Conservation (phyloP, 208 protist genomes). For the Acanthamoeba triangularis region DNA sequence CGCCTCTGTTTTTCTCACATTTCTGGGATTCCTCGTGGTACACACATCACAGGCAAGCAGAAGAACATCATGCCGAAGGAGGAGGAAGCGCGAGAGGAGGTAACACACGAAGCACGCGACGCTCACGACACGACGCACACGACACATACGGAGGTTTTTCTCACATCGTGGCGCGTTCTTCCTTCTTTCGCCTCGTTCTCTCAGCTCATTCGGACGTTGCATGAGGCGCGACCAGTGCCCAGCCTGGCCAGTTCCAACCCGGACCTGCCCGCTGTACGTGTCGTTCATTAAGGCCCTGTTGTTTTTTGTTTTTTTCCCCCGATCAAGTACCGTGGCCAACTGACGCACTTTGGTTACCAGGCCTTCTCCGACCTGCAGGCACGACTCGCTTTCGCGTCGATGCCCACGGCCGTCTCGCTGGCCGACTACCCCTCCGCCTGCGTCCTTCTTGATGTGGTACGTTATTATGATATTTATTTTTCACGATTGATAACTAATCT, state of each 20-base stretch:
- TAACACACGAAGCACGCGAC: too few species aligned
- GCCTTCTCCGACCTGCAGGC: conserved; percentile 36
- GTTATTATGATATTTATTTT: background rate
- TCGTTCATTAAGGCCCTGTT: too few species aligned
- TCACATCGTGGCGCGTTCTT: background rate
- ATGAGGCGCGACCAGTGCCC: background rate
- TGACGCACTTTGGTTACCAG: background rate
- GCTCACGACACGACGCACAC: too few species aligned
- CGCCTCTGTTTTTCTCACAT: background rate
- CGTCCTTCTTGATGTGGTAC: conserved; percentile 49
- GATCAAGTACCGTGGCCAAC: too few species aligned
- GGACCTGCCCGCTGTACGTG: background rate
- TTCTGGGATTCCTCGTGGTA: background rate
- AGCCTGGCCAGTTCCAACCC: background rate
- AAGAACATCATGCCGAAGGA: conserved; percentile 54
- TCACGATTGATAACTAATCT: background rate
- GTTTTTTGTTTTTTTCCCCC: too few species aligned
- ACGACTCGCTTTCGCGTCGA: background rate
- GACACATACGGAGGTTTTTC: background rate
- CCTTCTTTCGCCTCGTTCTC: too few species aligned
- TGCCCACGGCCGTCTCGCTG: conserved; percentile 33
- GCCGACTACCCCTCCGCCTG: conserved; percentile 20
- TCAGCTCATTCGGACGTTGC: conserved; percentile 11
- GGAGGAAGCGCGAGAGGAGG: conserved; percentile 42
- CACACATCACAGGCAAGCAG: background rate